Conservation (phyloP, 805 yeast genomes). For the Maudiozyma pseudohumilis region DNA sequence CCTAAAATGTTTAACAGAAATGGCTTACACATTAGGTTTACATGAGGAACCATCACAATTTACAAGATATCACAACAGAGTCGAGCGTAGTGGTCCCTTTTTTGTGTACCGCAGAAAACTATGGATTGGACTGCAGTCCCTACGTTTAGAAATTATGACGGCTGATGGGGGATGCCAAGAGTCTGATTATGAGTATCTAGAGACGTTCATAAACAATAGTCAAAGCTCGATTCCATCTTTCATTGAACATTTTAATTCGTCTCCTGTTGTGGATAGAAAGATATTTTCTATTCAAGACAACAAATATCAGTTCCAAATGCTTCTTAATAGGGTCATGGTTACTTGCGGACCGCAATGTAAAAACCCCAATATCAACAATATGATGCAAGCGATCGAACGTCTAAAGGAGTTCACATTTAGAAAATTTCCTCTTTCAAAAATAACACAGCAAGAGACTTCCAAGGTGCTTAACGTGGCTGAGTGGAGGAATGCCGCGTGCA, state of each 20-base stretch:
- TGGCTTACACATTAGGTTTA: slow-evolving; percentile 8
- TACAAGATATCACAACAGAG: slow-evolving; percentile 3
- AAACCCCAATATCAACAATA: slow-evolving; percentile 1
- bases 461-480: background rate
- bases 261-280: slow-evolving; percentile 1
- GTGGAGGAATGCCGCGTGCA: slow-evolving; percentile 2
- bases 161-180: slow-evolving; percentile 7
- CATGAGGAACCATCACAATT: slow-evolving; percentile 8
- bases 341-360: slow-evolving; percentile 3
- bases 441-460: background rate
- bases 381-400: slow-evolving; percentile 3
- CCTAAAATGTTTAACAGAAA: slow-evolving; percentile 5
- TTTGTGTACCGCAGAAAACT: slow-evolving; percentile 6
- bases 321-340: slow-evolving; percentile 2
- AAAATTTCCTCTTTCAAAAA: slow-evolving; percentile 4
- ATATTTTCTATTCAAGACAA: slow-evolving; percentile 2
- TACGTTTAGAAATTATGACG: slow-evolving; percentile 3
- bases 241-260: slow-evolving; percentile 1
- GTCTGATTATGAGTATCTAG: slow-evolving; percentile 3
- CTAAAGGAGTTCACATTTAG: slow-evolving; percentile 3
- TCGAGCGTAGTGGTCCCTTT: background rate
- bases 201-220: slow-evolving; percentile 1
- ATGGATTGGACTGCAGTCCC: slow-evolving; percentile 8
- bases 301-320: slow-evolving; percentile 7
- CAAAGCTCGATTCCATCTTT: slow-evolving; percentile 2